Evolutionary conservation across 345 rosid species (phyloP).

Genomic region (Lepidium didymum): DNA sequence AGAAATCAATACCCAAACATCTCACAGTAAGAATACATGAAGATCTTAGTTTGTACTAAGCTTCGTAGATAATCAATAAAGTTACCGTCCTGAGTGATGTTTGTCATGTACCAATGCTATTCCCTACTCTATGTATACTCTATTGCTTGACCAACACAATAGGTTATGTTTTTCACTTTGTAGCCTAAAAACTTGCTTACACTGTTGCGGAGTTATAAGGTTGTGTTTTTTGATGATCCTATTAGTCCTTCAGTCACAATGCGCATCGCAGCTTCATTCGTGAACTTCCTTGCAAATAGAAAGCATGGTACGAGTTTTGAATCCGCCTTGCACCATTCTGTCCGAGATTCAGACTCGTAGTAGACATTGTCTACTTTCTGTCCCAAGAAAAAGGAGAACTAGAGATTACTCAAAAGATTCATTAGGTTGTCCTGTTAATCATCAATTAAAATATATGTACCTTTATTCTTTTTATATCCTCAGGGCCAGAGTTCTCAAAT

Average conservation of each 20-base stretch:
- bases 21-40: neutral
- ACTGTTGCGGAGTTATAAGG: constrained; percentile 2
- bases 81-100: neutral
- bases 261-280: constrained; percentile 81
- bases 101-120: constrained; percentile 1
- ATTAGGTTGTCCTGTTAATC: neutral
- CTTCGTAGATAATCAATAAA: neutral
- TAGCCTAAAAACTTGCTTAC: constrained; percentile 1
- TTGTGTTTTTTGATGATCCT: constrained; percentile 30
- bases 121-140: constrained; percentile 13
- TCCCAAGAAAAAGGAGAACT: neutral
- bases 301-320: constrained; percentile 57
- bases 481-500: constrained; percentile 49
- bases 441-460: constrained; percentile 23
- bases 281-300: constrained; percentile 84
- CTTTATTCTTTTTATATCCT: constrained; percentile 60
- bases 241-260: constrained; percentile 60
- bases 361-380: constrained; percentile 59
- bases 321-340: constrained; percentile 69
- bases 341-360: constrained; percentile 70
- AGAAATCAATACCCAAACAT: neutral
- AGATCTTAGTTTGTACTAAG: neutral
- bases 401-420: neutral
- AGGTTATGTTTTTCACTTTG: neutral
- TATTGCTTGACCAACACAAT: neutral